Evolutionary conservation across 202 grass and related monocot species (phyloP).

Genomic region (Bolboschoenoplectus hybrid): DNA sequence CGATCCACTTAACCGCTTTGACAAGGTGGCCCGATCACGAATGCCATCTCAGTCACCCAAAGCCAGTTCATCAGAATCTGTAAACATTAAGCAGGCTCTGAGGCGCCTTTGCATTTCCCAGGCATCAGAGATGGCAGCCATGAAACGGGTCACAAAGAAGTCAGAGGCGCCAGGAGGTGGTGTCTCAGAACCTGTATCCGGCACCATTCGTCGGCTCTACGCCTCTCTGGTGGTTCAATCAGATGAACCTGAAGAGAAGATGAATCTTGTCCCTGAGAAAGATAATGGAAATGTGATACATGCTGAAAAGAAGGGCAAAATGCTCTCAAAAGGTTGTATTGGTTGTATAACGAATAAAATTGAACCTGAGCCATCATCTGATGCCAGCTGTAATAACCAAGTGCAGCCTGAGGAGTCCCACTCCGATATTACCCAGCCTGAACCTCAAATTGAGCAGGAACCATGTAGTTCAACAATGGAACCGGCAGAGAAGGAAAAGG

Average conservation of each 20-base stretch:
- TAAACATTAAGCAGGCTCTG: constrained; percentile 84
- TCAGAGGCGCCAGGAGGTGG: constrained; percentile 49
- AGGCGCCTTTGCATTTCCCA: constrained; percentile 91
- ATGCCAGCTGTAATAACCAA: constrained; percentile 27
- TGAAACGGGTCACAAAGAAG: constrained; percentile 64
- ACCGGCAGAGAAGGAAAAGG: constrained; percentile 59
- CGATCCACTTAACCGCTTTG: constrained; percentile 47
- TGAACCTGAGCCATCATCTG: constrained; percentile 29
- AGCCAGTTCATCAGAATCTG: constrained; percentile 67
- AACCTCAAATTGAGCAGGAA: constrained; percentile 24
- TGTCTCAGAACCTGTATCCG: constrained; percentile 64
- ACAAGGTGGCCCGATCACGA: constrained; percentile 56
- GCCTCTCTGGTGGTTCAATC: constrained; percentile 76
- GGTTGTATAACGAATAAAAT: constrained; percentile 39
- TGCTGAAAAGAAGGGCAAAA: constrained; percentile 37
- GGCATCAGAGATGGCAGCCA: constrained; percentile 89
- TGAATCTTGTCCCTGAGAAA: constrained; percentile 41
- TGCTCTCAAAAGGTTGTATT: constrained; percentile 35
- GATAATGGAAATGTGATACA: constrained; percentile 22
- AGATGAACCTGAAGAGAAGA: constrained; percentile 56
- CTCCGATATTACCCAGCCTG: constrained; percentile 29
- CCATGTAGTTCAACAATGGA: constrained; percentile 29
- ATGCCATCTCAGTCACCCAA: constrained; percentile 54
- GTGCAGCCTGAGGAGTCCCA: constrained; percentile 33
- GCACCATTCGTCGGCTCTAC: constrained; percentile 81